These are phyloP conservation scores for Saussurea involucrata DNA, from an alignment of 129 eudicot genomes.

Conservation along the genomic window DNA sequence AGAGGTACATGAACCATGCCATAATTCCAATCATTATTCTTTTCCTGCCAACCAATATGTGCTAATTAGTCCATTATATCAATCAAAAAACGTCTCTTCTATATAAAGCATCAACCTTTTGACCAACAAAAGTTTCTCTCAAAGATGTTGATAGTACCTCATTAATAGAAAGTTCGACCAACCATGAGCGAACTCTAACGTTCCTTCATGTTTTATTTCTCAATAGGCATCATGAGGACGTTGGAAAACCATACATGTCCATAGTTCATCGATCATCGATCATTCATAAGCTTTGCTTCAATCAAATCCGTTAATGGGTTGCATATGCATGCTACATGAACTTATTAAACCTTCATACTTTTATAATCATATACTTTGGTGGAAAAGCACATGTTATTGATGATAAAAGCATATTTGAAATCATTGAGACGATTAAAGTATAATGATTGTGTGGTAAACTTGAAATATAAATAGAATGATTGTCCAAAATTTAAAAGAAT, in stretches of 20 bases:
- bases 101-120: background rate
- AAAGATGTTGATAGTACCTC: too few species aligned
- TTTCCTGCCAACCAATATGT: background rate
- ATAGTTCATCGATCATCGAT: background rate
- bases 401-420: slow-evolving; percentile 22
- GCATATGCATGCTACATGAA: background rate
- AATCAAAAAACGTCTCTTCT: background rate
- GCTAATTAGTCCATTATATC: background rate
- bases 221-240: background rate
- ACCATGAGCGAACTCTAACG: background rate
- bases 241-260: background rate
- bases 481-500: background rate
- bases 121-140: too few species aligned
- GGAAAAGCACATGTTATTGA: slow-evolving; percentile 25
- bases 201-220: background rate
- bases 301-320: background rate
- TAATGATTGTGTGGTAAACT: slow-evolving; percentile 20
- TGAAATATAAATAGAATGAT: background rate
- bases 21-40: background rate
- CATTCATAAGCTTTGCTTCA: background rate
- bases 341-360: background rate
- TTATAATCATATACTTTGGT: slow-evolving; percentile 18
- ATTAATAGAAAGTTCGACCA: background rate
- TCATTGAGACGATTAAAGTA: slow-evolving; percentile 26
- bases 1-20: background rate